Conservation (phyloP, 2,329 filamentous ascomycete species). For the Venturia oleaginea region DNA sequence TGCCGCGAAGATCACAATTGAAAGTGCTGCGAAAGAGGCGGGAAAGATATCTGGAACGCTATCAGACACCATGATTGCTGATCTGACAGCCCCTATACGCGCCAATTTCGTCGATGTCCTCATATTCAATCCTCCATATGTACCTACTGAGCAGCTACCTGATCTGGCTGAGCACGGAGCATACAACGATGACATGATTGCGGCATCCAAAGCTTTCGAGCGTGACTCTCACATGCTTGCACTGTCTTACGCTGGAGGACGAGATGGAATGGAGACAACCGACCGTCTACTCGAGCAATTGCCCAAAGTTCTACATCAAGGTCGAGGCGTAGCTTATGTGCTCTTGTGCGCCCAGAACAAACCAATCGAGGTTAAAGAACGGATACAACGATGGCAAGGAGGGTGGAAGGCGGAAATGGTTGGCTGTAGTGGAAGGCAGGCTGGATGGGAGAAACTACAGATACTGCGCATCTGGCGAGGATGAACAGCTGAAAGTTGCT, state of each 20-base stretch:
- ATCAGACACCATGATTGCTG: constrained; percentile 58
- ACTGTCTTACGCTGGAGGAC: constrained; percentile 80
- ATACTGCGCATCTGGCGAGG: constrained; percentile 70
- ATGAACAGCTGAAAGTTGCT: background rate
- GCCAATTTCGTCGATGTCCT: constrained; percentile 63
- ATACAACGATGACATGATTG: constrained; percentile 21
- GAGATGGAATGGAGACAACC: constrained; percentile 90
- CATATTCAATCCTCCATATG: constrained; percentile 95
- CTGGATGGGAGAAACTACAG: constrained; percentile 89
- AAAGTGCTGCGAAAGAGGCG: constrained; percentile 13
- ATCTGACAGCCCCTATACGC: constrained; percentile 57
- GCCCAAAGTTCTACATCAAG: constrained; percentile 51
- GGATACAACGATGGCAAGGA: constrained; percentile 41
- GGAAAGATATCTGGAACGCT: constrained; percentile 34
- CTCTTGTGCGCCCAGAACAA: constrained; percentile 85
- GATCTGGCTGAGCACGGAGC: constrained; percentile 32
- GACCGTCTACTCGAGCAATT: constrained; percentile 65
- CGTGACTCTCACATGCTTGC: constrained; percentile 75
- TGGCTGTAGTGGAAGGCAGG: constrained; percentile 72
- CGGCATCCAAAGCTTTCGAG: constrained; percentile 47
- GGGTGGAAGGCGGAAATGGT: constrained; percentile 75
- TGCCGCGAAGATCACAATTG: constrained; percentile 63
- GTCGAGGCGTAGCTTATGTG: constrained; percentile 74
- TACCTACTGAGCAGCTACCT: constrained; percentile 73
- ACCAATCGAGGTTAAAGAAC: constrained; percentile 61